Percentiles rank a stretch among this genome's conserved stretches.
These are phyloP conservation scores for Physcomitrellopsis africana DNA, from an alignment of 225 moss, liverwort and hornwort species.

Conservation along the genomic window DNA sequence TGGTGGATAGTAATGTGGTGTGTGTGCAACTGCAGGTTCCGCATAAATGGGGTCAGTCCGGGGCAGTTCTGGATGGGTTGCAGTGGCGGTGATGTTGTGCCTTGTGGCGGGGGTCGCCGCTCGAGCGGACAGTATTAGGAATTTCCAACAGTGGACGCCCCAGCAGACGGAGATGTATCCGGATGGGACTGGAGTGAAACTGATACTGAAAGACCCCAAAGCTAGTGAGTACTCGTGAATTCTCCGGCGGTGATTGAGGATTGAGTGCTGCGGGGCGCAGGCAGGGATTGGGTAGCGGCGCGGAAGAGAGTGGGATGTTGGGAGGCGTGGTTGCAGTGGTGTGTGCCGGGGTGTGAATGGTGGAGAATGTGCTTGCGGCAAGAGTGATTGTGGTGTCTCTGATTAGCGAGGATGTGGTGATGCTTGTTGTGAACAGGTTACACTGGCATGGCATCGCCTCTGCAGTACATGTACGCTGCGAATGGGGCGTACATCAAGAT, in stretches of 20 bases:
- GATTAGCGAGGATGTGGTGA: too few species aligned
- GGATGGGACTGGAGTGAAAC: conserved; percentile 23
- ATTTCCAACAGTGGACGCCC: conserved; percentile 14
- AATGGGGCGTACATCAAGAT: conserved; percentile 42
- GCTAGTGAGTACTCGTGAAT: conserved; percentile 27
- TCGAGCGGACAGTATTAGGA: background rate
- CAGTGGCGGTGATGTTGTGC: conserved; percentile 22
- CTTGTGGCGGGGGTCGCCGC: conserved; percentile 18
- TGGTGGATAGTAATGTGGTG: too few species aligned
- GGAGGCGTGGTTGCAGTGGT: too few species aligned
- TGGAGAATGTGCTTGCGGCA: background rate
- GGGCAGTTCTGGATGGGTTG: background rate
- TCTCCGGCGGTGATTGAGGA: too few species aligned
- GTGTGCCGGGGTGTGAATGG: too few species aligned
- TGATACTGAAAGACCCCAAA: conserved; percentile 6
- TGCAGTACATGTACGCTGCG: conserved; percentile 36
- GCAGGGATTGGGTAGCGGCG: background rate
- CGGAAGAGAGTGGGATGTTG: too few species aligned
- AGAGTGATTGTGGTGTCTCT: too few species aligned
- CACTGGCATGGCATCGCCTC: conserved; percentile 34
- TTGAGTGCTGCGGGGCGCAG: background rate
- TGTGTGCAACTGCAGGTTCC: too few species aligned
- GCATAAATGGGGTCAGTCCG: conserved; percentile 19
- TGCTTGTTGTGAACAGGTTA: conserved; percentile 35
- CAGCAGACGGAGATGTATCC: background rate